Base-by-base conservation (phyloP, 2,329 filamentous ascomycete genomes). In the Cercospora berteroae region DNA sequence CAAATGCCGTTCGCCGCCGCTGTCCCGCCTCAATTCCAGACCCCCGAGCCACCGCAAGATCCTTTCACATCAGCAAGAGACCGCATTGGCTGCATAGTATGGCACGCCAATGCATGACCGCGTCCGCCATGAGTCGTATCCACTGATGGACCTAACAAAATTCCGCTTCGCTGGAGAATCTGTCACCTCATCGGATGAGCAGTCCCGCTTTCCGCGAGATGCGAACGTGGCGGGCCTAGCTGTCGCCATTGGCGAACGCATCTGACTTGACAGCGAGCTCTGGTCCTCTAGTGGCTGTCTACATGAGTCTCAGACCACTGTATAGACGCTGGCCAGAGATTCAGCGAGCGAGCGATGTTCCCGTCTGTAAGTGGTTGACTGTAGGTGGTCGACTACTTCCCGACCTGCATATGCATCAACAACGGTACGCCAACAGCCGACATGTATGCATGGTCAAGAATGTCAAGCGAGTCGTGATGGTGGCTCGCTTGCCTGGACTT, bases 41-140 rank as follows among this genome's bases (percentile, higher is more conserved):
- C 9, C 36, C 16, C 55, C 27, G 29, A 13, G 55, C 16, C 55
- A 31, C 13, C 27, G 55, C 16, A 16, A 39, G 9, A 52, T 20
- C 12, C 13, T 18, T 33, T 3, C 5, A 20, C 5, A 20, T 27
- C 25, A 52, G 25, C 60, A 31, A 27, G 48, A 16, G 23, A 39
- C 29, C n/a, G 29, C 48, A 64, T 33, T 58, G 52, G 61, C 52
- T 48, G 23, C 7, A 42, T 25, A 13, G 6, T 20, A 42, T 42
- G 50, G 52, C 20, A 57, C 50, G 61, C 61, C 25, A 64, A 7
- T 39, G 52, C 50, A 42, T 48, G 61, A n/a, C 52, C 27, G 33
- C 52, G 36, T 48, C n/a, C 52, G 25, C 29, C 50, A 64, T 57
- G 61, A 64, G 18, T 64, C 52, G 61, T 50, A 63, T 52, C 16